Evolutionary conservation across 2,329 filamentous ascomycete species (phyloP), one percentile per base, ranked within the genome.

Genomic region (Alternaria tenuissima): DNA sequence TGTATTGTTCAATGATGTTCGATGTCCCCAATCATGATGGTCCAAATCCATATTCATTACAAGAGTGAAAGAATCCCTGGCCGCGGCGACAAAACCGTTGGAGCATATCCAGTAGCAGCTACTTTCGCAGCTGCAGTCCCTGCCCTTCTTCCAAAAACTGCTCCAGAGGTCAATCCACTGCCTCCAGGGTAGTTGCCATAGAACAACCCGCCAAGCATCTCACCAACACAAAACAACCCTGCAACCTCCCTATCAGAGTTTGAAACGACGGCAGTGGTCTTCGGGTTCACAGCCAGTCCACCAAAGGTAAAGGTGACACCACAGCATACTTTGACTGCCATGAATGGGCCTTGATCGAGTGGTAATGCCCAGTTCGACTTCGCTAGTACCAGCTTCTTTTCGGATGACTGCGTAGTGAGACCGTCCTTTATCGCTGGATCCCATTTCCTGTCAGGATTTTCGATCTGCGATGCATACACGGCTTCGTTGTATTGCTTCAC

Each of bases 261-360:
- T 4, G 77, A 2, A 79, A 89, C 72, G 1, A 90, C 83, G 3
- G 79, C 80, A 3, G 83, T 81, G 0, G 85, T 88, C 24, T 85
- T 73, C 0, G 86, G 81, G 49, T 87, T 81, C 2, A 88, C 83
- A 5, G 82, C 81, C 7, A 91, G 75, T 0, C 89, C 88, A 1
- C 88, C 89, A 76, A 91, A 91, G 0, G 88, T 91, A 65, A 91
- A 91, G 0, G 88, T 90, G 16, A 91, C 83, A 1, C 89, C 89
- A 46, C 86, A 87, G 4, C 84, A 85, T 3, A 91, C 87, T 64
- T 87, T 86, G 46, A 91, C 84, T 1, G 88, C 88, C 24, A 88
- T 75, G 67, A 87, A 91, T 0, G 88, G 88, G 0, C 80, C 79
- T 62, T 85, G 72, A 38, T 84, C 81, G 7, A 91, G 66, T 0